phyloP scores from a whole-genome alignment of 495 filamentous ascomycete species.

The Staphylotrichum longicolle region DNA sequence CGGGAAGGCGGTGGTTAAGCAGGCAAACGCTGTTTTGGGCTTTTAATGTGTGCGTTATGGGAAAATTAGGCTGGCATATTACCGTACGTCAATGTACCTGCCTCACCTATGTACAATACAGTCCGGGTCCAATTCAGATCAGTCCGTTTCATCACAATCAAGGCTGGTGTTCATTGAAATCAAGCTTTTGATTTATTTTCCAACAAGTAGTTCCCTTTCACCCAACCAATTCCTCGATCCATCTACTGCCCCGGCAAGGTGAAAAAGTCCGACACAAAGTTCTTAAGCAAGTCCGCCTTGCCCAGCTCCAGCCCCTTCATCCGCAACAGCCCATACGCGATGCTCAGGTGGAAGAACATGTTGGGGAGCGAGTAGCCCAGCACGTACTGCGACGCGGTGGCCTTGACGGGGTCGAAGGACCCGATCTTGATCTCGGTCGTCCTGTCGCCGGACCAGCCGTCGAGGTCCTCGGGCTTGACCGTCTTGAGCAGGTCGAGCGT shows the following conservation, averaged over 20 bases:
- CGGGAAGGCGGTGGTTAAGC: constrained; percentile 54
- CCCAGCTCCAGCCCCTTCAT: constrained; percentile 54
- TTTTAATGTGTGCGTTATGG: constrained; percentile 26
- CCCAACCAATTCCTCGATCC: neutral
- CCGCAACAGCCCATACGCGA: constrained; percentile 55
- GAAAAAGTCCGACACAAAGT: constrained; percentile 24
- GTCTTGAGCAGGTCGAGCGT: constrained; percentile 35
- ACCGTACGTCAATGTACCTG: no score
- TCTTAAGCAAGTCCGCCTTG: constrained; percentile 50
- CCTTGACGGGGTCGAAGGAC: neutral
- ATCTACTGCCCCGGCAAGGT: neutral
- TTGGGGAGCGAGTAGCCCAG: constrained; percentile 48
- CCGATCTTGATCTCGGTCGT: constrained; percentile 8
- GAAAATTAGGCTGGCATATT: no score
- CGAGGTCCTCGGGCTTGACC: constrained; percentile 39
- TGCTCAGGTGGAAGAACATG: constrained; percentile 58
- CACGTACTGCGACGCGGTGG: constrained; percentile 28
- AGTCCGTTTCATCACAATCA: no score
- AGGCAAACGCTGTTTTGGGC: constrained; percentile 60
- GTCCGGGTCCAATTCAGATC: no score
- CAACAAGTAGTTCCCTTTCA: no score
- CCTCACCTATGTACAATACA: no score
- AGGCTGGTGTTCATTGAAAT: no score
- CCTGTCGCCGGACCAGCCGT: constrained; percentile 24
- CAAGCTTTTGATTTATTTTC: no score